Evolutionary conservation across 2,329 filamentous ascomycete species (phyloP).

Genomic region (Phialophora verrucosa): DNA sequence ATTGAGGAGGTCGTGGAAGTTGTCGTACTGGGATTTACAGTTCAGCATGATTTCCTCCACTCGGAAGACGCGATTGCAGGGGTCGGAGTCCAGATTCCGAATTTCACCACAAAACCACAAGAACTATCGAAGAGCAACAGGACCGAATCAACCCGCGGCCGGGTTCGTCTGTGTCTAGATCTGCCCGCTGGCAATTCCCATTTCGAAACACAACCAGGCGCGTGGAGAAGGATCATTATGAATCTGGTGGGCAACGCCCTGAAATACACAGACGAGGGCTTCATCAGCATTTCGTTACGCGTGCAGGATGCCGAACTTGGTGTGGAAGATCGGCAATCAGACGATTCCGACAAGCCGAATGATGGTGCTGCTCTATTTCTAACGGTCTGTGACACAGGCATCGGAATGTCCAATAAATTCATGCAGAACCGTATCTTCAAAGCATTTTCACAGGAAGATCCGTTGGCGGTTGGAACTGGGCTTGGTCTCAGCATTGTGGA

Average conservation of each 20-base stretch:
- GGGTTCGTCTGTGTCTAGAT: constrained; percentile 51
- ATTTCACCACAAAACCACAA: constrained; percentile 4
- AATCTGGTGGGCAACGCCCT: constrained; percentile 57
- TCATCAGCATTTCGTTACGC: constrained; percentile 42
- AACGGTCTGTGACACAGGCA: constrained; percentile 42
- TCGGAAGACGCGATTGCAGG: constrained; percentile 11
- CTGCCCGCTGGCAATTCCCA: constrained; percentile 48
- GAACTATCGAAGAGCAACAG: not conserved
- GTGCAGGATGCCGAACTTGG: not conserved
- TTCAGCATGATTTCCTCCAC: constrained; percentile 19
- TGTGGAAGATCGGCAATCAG: not conserved
- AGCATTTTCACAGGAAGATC: constrained; percentile 66
- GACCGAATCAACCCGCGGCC: not conserved
- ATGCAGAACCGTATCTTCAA: constrained; percentile 52
- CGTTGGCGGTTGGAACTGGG: constrained; percentile 61
- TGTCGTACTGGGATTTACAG: constrained; percentile 50
- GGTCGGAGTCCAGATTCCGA: constrained; percentile 12
- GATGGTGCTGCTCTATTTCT: constrained; percentile 26
- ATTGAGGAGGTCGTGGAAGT: constrained; percentile 61
- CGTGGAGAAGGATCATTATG: constrained; percentile 56
- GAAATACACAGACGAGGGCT: constrained; percentile 54
- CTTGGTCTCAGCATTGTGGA: constrained; percentile 66
- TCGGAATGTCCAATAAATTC: constrained; percentile 41
- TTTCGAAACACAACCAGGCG: constrained; percentile 51
- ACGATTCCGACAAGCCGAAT: not conserved